Conservation (phyloP, 108 stramenopile species). For the Mediolabrus comicus region DNA sequence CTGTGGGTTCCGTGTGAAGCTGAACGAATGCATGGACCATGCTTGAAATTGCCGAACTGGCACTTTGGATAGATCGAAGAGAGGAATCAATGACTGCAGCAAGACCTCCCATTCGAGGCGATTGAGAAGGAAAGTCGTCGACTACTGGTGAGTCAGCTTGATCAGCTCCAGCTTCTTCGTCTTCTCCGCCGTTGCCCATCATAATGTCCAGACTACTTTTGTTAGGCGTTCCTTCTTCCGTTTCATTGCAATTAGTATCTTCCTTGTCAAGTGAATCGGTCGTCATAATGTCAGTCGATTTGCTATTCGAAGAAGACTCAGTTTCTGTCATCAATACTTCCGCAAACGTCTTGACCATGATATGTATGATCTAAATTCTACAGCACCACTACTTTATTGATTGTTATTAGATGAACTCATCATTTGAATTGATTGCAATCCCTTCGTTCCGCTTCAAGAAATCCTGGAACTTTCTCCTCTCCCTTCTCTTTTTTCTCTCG, state of each 20-base stretch:
- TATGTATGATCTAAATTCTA: too few species aligned
- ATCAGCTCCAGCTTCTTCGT: neutral
- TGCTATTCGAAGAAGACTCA: too few species aligned
- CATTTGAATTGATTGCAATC: too few species aligned
- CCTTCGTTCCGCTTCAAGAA: too few species aligned
- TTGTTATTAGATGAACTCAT: too few species aligned
- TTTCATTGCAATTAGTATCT: neutral
- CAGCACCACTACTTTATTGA: too few species aligned
- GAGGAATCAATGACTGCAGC: slow-evolving; percentile 45
- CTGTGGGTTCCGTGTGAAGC: neutral
- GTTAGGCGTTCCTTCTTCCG: neutral
- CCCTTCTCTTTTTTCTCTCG: too few species aligned
- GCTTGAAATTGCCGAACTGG: slow-evolving; percentile 22
- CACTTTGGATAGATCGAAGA: slow-evolving; percentile 41
- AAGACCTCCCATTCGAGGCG: slow-evolving; percentile 57
- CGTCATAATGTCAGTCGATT: neutral
- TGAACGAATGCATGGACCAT: slow-evolving; percentile 22
- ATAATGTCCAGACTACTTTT: neutral
- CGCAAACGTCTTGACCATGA: neutral
- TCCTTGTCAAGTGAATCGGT: neutral
- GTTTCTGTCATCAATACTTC: neutral
- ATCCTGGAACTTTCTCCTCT: too few species aligned
- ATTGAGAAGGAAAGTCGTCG: neutral
- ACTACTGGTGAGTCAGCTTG: neutral
- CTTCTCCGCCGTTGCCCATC: neutral